These are phyloP conservation scores for Talaromyces sp. DNA, from an alignment of 2,329 filamentous ascomycete species.

Conservation along the genomic window DNA sequence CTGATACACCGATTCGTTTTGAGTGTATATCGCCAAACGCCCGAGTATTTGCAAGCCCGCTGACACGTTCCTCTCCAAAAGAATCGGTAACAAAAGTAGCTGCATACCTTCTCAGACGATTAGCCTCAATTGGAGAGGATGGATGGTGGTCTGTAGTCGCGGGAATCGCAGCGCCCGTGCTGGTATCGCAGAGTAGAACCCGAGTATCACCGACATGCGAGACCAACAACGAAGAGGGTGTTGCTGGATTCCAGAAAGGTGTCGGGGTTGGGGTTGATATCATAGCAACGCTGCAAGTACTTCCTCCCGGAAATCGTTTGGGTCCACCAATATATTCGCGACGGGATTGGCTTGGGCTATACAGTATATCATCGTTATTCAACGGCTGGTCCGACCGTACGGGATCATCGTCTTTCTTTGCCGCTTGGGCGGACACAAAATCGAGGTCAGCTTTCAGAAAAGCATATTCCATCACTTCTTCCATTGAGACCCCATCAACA, in stretches of 20 bases:
- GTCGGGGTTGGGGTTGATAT: slow-evolving; percentile 88
- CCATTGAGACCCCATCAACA: slow-evolving; percentile 40
- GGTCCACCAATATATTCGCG: slow-evolving; percentile 62
- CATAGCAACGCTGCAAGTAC: slow-evolving; percentile 82
- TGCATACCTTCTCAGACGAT: slow-evolving; percentile 78
- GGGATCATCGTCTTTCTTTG: slow-evolving; percentile 70
- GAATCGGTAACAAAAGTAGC: slow-evolving; percentile 88
- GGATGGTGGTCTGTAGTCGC: slow-evolving; percentile 92
- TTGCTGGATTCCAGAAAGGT: slow-evolving; percentile 91
- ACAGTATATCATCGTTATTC: slow-evolving; percentile 80
- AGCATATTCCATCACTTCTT: slow-evolving; percentile 73
- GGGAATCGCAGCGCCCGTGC: slow-evolving; percentile 72
- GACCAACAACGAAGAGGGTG: slow-evolving; percentile 76
- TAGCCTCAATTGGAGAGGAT: slow-evolving; percentile 76
- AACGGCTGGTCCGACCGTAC: slow-evolving; percentile 70
- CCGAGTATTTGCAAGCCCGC: slow-evolving; percentile 87
- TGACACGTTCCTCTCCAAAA: slow-evolving; percentile 95
- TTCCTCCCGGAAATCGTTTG: slow-evolving; percentile 84
- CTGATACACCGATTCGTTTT: slow-evolving; percentile 89
- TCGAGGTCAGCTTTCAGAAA: slow-evolving; percentile 93
- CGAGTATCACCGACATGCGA: slow-evolving; percentile 93
- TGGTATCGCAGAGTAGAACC: slow-evolving; percentile 81
- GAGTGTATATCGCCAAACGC: slow-evolving; percentile 88
- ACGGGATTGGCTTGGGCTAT: slow-evolving; percentile 52
- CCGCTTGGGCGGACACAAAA: slow-evolving; percentile 84